Percentiles rank a stretch among this genome's conserved stretches.
Conservation (phyloP, 495 filamentous ascomycete genomes). For the Saxophila tyrrhenica region DNA sequence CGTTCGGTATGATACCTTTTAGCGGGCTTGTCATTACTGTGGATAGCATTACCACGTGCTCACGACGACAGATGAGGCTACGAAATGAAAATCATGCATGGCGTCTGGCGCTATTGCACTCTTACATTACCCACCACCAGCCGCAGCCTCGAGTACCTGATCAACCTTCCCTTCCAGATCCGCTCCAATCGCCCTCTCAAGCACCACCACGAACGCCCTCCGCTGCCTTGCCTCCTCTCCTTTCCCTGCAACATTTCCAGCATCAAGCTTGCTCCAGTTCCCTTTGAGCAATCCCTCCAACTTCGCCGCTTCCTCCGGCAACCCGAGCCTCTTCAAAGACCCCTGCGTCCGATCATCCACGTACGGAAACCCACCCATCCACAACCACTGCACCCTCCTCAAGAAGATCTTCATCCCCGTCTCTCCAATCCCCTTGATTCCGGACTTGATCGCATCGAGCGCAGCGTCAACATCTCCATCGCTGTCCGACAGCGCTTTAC, state of each 20-base stretch:
- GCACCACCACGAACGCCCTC: conserved; percentile 8
- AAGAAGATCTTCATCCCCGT: conserved; percentile 29
- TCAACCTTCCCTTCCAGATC: conserved; percentile 17
- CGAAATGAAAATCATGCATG: too few relatives aligned
- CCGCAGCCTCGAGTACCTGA: conserved; percentile 7
- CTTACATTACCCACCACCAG: too few relatives aligned
- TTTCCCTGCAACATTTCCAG: conserved; percentile 2
- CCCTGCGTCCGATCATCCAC: conserved; percentile 23
- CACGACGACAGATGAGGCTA: too few relatives aligned
- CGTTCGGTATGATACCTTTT: too few relatives aligned
- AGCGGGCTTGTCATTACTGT: too few relatives aligned
- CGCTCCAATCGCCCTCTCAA: conserved; percentile 14
- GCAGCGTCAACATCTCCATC: conserved; percentile 6
- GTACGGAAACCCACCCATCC: conserved; percentile 25
- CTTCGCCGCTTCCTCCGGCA: conserved; percentile 20
- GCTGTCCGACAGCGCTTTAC: conserved; percentile 9
- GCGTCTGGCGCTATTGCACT: too few relatives aligned
- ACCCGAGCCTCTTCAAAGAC: conserved; percentile 21
- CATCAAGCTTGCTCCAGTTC: conserved; percentile 22
- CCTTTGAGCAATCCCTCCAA: conserved; percentile 22
- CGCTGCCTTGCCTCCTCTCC: conserved; percentile 12
- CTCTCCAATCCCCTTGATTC: conserved; percentile 27
- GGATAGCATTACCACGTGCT: too few relatives aligned
- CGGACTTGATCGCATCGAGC: conserved; percentile 14
- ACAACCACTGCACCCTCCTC: conserved; percentile 25